Evolutionary conservation across 805 yeast species (phyloP).

Genomic region (Hagleromyces aurorensis): DNA sequence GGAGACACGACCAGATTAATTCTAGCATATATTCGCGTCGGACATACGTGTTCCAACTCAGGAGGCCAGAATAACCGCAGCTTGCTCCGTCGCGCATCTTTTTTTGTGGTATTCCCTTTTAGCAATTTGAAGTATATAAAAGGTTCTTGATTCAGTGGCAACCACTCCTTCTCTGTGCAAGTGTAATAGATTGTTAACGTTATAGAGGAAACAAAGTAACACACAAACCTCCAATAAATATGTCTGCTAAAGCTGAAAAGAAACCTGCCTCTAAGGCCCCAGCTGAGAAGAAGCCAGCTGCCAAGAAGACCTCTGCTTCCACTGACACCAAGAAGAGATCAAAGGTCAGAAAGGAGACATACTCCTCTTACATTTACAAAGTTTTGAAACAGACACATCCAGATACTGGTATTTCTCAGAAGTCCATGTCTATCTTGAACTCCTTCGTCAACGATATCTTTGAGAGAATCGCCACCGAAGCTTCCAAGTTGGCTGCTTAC

Average conservation of each 20-base stretch:
- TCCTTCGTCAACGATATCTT: constrained; percentile 91
- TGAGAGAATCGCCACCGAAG: constrained; percentile 92
- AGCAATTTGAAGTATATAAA: no score
- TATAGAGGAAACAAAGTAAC: no score
- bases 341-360: constrained; percentile 91
- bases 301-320: constrained; percentile 76
- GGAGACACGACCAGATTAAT: no score
- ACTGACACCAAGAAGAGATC: constrained; percentile 72
- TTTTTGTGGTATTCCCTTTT: no score
- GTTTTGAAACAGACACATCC: constrained; percentile 95
- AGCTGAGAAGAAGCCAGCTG: constrained; percentile 91
- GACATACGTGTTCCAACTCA: no score
- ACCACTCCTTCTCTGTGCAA: no score
- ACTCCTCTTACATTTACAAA: constrained; percentile 93
- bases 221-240: constrained; percentile 24
- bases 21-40: no score
- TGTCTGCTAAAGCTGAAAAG: constrained; percentile 62
- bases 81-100: no score
- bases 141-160: no score
- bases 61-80: no score
- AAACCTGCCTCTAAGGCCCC: constrained; percentile 89
- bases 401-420: constrained; percentile 95
- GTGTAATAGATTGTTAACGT: no score
- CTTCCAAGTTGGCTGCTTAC: constrained; percentile 93
- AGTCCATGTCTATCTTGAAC: constrained; percentile 96